These are phyloP conservation scores for Euptelea pleiosperma DNA, from an alignment of 164 flowering plant genomes.

Conservation along the genomic window DNA sequence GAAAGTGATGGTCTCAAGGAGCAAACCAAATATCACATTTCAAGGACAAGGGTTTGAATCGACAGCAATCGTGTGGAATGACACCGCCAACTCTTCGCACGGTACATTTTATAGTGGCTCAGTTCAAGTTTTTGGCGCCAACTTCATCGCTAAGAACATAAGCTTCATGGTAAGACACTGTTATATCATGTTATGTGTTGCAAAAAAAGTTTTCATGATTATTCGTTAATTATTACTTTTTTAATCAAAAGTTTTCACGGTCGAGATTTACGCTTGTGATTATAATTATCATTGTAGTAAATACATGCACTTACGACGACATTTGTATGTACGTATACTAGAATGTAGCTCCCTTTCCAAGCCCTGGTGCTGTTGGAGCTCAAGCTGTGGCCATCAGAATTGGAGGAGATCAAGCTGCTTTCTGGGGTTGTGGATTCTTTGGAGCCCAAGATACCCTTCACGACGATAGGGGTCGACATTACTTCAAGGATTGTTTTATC, in stretches of 20 bases:
- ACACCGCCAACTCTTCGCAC: constrained; percentile 70
- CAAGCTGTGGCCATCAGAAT: constrained; percentile 92
- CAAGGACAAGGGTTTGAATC: constrained; percentile 85
- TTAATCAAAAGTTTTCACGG: no score
- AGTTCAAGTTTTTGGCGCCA: constrained; percentile 64
- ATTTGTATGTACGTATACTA: no score
- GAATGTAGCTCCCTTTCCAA: constrained; percentile 89
- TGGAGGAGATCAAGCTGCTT: constrained; percentile 73
- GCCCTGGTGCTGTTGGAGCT: constrained; percentile 77
- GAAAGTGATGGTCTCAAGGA: constrained; percentile 64
- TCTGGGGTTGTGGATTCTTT: constrained; percentile 92
- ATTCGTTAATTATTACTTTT: no score
- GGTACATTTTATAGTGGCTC: constrained; percentile 86
- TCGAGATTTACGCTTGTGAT: no score
- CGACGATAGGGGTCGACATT: constrained; percentile 88
- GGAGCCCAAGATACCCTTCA: constrained; percentile 96
- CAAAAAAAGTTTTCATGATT: no score
- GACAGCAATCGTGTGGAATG: constrained; percentile 87
- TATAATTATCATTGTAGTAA: no score
- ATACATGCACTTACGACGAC: no score
- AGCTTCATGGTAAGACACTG: constrained; percentile 77
- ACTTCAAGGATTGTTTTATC: constrained; percentile 83
- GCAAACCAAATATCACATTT: constrained; percentile 76
- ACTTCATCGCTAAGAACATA: constrained; percentile 85
- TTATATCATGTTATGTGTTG: no score